A percentile compares a stretch with the other conserved stretches of the same genome.
Evolutionary conservation across 106 monocot species (phyloP).

Genomic region (Chionographis japonica): DNA sequence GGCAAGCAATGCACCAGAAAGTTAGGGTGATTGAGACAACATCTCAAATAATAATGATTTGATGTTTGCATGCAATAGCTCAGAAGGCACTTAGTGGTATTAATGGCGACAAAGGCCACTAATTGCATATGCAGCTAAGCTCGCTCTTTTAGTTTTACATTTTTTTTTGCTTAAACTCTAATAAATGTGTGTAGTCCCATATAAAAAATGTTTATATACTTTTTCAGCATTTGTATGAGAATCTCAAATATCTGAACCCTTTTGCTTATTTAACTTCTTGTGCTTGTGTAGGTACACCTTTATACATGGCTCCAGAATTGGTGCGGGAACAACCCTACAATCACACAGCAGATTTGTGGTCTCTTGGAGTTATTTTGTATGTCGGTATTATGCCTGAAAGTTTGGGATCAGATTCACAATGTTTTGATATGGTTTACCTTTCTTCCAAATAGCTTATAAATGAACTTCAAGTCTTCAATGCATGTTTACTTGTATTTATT

Average conservation of each 20-base stretch:
- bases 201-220: no score
- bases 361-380: slow-evolving; percentile 98
- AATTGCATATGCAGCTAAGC: no score
- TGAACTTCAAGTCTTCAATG: neutral
- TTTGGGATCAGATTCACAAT: neutral
- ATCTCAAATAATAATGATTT: no score
- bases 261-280: neutral
- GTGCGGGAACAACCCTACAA: slow-evolving; percentile 98
- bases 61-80: no score
- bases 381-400: slow-evolving; percentile 12
- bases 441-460: neutral
- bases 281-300: slow-evolving; percentile 63
- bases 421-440: neutral
- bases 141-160: no score
- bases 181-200: no score
- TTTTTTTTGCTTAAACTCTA: no score
- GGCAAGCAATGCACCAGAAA: no score
- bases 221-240: no score
- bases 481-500: neutral
- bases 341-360: slow-evolving; percentile 98
- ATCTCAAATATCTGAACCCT: neutral
- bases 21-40: no score
- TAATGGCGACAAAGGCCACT: no score
- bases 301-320: slow-evolving; percentile 98
- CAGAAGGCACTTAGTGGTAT: no score